phyloP scores from a whole-genome alignment of 148 eudicot species.

The Arctostaphylos glauca region DNA sequence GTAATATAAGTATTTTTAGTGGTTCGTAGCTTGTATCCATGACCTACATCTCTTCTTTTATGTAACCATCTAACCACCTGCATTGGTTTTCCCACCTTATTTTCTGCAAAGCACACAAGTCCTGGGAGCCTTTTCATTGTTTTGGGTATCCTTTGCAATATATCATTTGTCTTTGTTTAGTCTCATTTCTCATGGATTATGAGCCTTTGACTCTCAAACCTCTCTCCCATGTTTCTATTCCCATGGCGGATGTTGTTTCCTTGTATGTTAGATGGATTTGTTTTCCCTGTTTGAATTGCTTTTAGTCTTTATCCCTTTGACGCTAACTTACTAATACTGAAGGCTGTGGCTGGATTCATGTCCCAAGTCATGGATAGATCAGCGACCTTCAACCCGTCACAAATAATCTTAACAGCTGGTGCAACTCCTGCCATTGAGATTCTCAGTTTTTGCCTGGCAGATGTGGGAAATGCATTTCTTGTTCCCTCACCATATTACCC shows the following conservation, averaged over 20 bases:
- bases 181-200: not conserved
- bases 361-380: conserved; percentile 52
- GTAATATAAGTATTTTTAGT: not conserved
- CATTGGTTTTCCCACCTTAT: not conserved
- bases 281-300: not conserved
- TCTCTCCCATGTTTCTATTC: not conserved
- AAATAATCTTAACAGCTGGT: conserved; percentile 67
- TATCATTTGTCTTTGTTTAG: not conserved
- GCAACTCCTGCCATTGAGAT: conserved; percentile 75
- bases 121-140: not conserved
- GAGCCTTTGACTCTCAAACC: not conserved
- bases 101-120: not conserved
- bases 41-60: not conserved
- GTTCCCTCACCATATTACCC: conserved; percentile 91
- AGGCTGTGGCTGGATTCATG: conserved; percentile 87
- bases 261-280: conserved; percentile 1
- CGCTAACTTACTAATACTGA: conserved; percentile 13
- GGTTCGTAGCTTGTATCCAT: not conserved
- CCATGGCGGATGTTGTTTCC: not conserved
- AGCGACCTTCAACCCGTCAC: conserved; percentile 58
- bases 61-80: not conserved
- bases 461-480: conserved; percentile 88
- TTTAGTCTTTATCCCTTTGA: not conserved
- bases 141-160: not conserved
- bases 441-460: conserved; percentile 84